Evolutionary conservation across 2,329 filamentous ascomycete species (phyloP), one percentile per base, ranked within the genome.

Genomic region (Xylaria sp.): DNA sequence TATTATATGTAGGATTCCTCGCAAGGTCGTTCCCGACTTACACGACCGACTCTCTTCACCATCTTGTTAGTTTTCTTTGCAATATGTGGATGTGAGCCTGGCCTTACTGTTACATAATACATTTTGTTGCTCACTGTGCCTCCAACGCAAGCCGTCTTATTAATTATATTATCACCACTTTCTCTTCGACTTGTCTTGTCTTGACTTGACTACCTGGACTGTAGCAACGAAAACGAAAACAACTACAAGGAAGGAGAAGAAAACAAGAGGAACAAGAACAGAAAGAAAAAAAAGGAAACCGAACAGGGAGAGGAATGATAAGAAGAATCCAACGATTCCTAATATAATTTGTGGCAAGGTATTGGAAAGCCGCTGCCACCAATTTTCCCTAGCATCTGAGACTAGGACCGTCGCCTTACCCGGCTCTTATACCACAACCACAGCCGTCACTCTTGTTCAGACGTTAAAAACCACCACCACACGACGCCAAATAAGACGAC

Each of bases 1-100:
- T 69, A 55, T 63, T 68, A 70, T 70, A 65, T 70, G 62, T 65
- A 65, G 61, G 27, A 60, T 70, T 70, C 69, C 69, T 70, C 69
- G 66, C 69, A 53, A 63, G 53, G 62, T 66, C 55, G 54, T 63
- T 51, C 66, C 65, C 58, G 18, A 50, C 58, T 27, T 48, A 23
- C 51, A 62, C 66, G 35, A 60, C 47, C 50, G 58, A 42, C 40
- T 66, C 61, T 66, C 63, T 61, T 69, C 53, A 54, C 59, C 59
- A 63, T 66, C 59, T 66, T 32, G 67, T 44, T 65, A 44, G 50
- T 25, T 53, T 62, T 57, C 40, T 16, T 35, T 53, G 32, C n/a
- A n/a, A 63, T 32, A 18, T 60, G 37, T 63, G 59, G 53, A 40
- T 32, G 59, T 37, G 37, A 48, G 32, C 55, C 50, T 48, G 63